Conservation (phyloP, 306 rosid species). For the Betula pendula region DNA sequence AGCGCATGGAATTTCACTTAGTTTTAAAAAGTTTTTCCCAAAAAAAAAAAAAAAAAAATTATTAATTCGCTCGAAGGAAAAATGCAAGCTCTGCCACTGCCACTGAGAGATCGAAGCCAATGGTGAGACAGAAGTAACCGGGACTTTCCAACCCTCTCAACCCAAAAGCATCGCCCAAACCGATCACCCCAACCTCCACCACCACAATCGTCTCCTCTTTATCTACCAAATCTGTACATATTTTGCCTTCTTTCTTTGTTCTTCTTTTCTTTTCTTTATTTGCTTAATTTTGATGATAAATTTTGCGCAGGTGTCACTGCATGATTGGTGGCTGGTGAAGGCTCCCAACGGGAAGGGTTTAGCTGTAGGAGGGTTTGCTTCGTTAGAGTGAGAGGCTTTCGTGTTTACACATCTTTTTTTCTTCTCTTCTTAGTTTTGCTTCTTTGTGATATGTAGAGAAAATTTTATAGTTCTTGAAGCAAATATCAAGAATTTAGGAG, state of each 20-base stretch:
- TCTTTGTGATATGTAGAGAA: not conserved
- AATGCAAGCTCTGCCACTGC: no score
- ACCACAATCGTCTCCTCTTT: constrained; percentile 18
- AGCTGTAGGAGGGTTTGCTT: constrained; percentile 44
- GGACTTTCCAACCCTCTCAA: constrained; percentile 4
- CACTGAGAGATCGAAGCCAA: not conserved
- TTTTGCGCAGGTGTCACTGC: constrained; percentile 28
- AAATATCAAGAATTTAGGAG: not conserved
- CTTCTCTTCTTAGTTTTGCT: not conserved
- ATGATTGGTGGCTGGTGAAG: constrained; percentile 52
- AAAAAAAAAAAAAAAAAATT: no score
- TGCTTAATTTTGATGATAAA: not conserved
- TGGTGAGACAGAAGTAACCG: constrained; percentile 20
- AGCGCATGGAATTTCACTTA: no score
- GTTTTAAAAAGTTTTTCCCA: no score
- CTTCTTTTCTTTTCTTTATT: not conserved
- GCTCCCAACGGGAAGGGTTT: constrained; percentile 27
- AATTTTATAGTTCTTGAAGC: not conserved
- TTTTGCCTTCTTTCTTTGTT: not conserved
- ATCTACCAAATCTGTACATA: constrained; percentile 26
- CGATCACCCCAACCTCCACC: not conserved
- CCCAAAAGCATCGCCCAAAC: constrained; percentile 5
- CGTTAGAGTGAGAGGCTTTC: constrained; percentile 31
- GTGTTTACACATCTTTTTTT: not conserved
- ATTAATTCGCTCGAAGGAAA: no score